Evolutionary conservation across 1,284 basidiomycete species (phyloP).

Genomic region (Amylostereum areolatum): DNA sequence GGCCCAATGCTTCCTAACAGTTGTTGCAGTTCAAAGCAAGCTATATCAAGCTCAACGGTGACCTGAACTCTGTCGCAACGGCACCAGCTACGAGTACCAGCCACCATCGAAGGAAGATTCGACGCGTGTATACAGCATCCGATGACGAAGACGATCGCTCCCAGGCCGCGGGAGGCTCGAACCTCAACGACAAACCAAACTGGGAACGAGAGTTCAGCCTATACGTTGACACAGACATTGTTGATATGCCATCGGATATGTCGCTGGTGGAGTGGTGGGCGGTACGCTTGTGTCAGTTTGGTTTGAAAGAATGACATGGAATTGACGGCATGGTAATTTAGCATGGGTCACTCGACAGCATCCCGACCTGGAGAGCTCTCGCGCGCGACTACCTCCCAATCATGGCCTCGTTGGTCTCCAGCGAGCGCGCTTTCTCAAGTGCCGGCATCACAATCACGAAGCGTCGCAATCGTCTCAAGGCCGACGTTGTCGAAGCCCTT

Average conservation of each 20-base stretch:
- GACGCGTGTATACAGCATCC: neutral
- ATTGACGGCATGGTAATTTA: too few species aligned
- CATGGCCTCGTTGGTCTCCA: too few species aligned
- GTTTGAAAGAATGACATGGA: too few species aligned
- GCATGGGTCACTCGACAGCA: too few species aligned
- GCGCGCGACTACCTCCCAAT: too few species aligned
- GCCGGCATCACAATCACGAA: conserved; percentile 18
- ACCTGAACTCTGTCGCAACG: too few species aligned
- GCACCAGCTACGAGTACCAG: too few species aligned
- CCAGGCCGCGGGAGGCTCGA: neutral
- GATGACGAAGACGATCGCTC: neutral
- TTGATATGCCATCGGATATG: conserved; percentile 17
- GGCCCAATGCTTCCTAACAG: too few species aligned
- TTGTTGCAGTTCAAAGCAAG: too few species aligned
- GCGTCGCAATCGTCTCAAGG: conserved; percentile 15
- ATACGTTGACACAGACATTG: conserved; percentile 17
- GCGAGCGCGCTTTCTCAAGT: conserved; percentile 14
- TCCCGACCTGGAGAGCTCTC: too few species aligned
- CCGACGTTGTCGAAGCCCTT: conserved; percentile 28
- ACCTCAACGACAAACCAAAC: neutral
- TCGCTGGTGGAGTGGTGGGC: conserved; percentile 26
- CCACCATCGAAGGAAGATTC: neutral
- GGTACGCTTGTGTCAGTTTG: too few species aligned
- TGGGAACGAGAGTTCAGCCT: conserved; percentile 20
- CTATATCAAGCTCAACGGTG: too few species aligned